A percentile compares a stretch with the other conserved stretches of the same genome.
Conservation (phyloP, 108 stramenopile species). For the Bacterosira constricta region DNA sequence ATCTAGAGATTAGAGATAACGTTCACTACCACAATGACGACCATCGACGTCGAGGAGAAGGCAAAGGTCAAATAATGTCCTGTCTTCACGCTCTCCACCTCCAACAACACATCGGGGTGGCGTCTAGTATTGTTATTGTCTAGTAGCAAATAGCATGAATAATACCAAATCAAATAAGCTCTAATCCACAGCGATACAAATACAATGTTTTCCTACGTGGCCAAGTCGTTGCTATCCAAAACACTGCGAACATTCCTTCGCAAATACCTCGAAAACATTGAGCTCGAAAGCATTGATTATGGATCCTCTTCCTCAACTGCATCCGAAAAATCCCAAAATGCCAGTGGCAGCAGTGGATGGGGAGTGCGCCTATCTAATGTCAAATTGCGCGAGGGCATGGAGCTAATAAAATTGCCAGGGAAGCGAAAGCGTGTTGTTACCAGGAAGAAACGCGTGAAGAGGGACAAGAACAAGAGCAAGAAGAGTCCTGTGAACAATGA, state of each 20-base stretch:
- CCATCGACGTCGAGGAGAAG: too few relatives aligned
- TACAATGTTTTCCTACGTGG: constrained; percentile 62
- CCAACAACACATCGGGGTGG: too few relatives aligned
- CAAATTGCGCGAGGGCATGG: constrained; percentile 76
- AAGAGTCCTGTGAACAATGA: not conserved
- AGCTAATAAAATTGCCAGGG: constrained; percentile 75
- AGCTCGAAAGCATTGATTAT: constrained; percentile 71
- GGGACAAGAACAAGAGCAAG: constrained; percentile 23
- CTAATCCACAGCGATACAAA: too few relatives aligned
- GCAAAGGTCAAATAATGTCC: too few relatives aligned
- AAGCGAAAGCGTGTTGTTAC: constrained; percentile 47
- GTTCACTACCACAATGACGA: too few relatives aligned
- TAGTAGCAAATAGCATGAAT: too few relatives aligned
- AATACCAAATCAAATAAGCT: too few relatives aligned
- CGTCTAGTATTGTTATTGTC: too few relatives aligned
- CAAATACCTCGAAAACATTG: constrained; percentile 80
- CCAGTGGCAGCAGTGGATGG: constrained; percentile 61
- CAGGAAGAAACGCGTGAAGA: constrained; percentile 40
- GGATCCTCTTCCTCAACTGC: constrained; percentile 8
- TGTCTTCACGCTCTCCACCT: too few relatives aligned
- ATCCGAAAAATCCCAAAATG: not conserved
- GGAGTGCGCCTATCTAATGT: constrained; percentile 83
- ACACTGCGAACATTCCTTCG: constrained; percentile 76
- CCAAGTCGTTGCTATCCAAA: constrained; percentile 70
- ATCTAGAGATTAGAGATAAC: too few relatives aligned